phyloP scores from a whole-genome alignment of 768 basidiomycete species.

The Xerocomus potaroensis region DNA sequence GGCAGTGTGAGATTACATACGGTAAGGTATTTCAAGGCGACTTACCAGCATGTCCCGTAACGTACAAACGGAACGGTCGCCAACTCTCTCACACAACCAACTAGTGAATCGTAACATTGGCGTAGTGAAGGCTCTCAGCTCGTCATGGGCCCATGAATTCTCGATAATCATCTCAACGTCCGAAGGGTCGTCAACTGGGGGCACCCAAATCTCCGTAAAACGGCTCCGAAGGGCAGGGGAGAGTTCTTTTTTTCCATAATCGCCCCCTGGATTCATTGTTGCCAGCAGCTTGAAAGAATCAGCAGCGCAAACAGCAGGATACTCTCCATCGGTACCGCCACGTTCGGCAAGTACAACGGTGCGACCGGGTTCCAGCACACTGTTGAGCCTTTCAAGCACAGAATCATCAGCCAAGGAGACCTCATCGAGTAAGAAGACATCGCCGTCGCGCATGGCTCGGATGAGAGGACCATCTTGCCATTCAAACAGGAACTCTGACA shows the following conservation, averaged over 20 bases:
- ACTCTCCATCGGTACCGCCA: conserved; percentile 69
- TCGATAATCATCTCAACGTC: conserved; percentile 80
- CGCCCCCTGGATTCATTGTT: conserved; percentile 99
- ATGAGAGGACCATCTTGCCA: conserved; percentile 98
- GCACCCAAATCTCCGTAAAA: conserved; percentile 99
- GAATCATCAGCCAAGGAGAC: conserved; percentile 98
- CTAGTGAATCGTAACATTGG: conserved; percentile 71
- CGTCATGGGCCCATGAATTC: conserved; percentile 58
- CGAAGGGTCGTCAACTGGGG: conserved; percentile 62
- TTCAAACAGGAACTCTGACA: conserved; percentile 79
- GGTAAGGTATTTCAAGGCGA: conserved; percentile 1
- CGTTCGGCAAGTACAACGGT: conserved; percentile 90
- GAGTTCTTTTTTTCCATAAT: conserved; percentile 98
- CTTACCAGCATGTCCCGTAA: conserved; percentile 86
- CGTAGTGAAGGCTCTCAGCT: conserved; percentile 51
- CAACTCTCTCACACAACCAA: conserved; percentile 67
- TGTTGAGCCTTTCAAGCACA: conserved; percentile 94
- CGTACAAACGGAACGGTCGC: conserved; percentile 63
- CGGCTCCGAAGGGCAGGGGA: conserved; percentile 95
- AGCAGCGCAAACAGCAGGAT: conserved; percentile 61
- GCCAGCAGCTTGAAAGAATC: conserved; percentile 83
- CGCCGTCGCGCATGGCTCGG: conserved; percentile 81
- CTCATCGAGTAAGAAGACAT: conserved; percentile 90
- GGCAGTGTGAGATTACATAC: conserved; percentile 4
- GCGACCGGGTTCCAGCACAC: conserved; percentile 89